Evolutionary conservation across 805 yeast genomes (phyloP), one percentile per base, ranked within the genome.

Genomic region (Candida orba): DNA sequence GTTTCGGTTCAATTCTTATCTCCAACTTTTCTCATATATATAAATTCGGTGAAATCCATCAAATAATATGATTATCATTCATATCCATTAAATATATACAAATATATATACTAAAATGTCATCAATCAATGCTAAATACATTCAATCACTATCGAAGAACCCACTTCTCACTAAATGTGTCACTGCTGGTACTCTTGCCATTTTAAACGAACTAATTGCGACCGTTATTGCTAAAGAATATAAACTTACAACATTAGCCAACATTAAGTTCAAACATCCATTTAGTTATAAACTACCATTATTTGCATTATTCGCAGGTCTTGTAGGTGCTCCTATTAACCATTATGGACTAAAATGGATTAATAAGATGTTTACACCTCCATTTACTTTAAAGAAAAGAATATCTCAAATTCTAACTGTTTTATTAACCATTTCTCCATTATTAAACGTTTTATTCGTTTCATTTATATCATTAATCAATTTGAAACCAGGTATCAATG

Each of bases 121-220:
- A 8, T 27, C 29, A 27, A 27, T 27, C 29, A 27, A 27, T 13
- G 5, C 29, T 4, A 51, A 47, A 17, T 68, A 78, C 49, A 59
- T 74, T 23, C 42, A 52, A 3, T 60, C 64, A 30, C 57, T 80
- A 34, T 52, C 60, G 8, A 66, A 63, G 44, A 66, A 76, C 47
- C 88, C 88, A 1, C 58, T 81, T 12, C 57, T 75, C 38, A 79
- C 85, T 39, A 81, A 81, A 54, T 67, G 80, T 1, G 49, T 73
- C 17, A 80, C 86, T 0, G 71, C 79, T 2, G 81, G 76, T 0
- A 54, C 72, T 1, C 62, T 80, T n/a, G 73, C 75, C 8, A 68
- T 76, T 1, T 62, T 80, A 37, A 79, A 79, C 51, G 88, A 81
- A 55, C 61, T 72, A 33, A 67, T 80, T 14, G 81, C 86, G 1